A percentile compares a stretch with the other conserved stretches of the same genome.
Evolutionary conservation across 805 yeast species (phyloP).

Genomic region (Candida wancherniae): DNA sequence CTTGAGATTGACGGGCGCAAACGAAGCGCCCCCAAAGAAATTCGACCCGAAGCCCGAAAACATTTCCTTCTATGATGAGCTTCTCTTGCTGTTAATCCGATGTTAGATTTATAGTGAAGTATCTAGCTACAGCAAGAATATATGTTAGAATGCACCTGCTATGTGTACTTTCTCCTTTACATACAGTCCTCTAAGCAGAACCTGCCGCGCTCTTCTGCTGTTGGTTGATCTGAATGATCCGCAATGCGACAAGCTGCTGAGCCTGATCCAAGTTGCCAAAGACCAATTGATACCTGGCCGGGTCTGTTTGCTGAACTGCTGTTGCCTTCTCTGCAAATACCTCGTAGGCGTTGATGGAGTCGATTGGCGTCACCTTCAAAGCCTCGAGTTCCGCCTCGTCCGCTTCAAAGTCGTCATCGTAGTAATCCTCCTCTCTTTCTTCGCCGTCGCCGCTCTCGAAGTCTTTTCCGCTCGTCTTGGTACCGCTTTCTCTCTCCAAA

Average conservation of each 20-base stretch:
- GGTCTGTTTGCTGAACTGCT: slow-evolving; percentile 45
- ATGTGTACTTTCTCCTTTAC: slow-evolving; percentile 1
- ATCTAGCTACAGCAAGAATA: too few species aligned
- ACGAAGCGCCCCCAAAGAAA: slow-evolving; percentile 32
- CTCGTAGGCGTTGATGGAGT: slow-evolving; percentile 64
- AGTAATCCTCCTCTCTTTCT: slow-evolving; percentile 23
- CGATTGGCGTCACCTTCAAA: slow-evolving; percentile 72
- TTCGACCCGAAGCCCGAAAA: slow-evolving; percentile 40
- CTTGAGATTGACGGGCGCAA: slow-evolving; percentile 29
- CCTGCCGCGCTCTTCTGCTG: slow-evolving; percentile 12
- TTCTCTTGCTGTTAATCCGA: too few species aligned
- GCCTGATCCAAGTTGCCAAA: slow-evolving; percentile 37
- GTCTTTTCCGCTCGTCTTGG: slow-evolving; percentile 23
- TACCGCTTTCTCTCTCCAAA: slow-evolving; percentile 34
- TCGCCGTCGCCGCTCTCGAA: slow-evolving; percentile 22
- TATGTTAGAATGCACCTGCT: too few species aligned
- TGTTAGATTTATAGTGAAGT: too few species aligned
- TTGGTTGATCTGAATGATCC: slow-evolving; percentile 23
- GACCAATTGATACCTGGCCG: slow-evolving; percentile 44
- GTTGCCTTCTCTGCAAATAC: slow-evolving; percentile 55
- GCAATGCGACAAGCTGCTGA: slow-evolving; percentile 29
- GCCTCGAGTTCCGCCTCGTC: slow-evolving; percentile 82
- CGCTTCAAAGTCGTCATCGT: slow-evolving; percentile 38
- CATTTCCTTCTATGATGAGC: too few species aligned
- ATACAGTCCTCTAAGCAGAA: slow-evolving; percentile 4